Conservation (phyloP, 164 flowering plant species). For the Brasenia schreberi region DNA sequence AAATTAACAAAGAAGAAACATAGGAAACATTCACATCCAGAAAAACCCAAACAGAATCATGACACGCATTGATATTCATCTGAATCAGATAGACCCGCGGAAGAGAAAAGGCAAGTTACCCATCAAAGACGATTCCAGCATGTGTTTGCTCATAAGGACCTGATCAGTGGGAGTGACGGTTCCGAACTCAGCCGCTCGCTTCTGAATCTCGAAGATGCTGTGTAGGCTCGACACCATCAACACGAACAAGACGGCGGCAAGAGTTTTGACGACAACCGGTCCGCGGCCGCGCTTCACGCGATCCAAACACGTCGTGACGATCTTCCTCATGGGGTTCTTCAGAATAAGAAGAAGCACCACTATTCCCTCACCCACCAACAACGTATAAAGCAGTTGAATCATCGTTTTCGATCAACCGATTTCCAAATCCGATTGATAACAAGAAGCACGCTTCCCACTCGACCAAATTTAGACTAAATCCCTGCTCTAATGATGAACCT, state of each 20-base stretch:
- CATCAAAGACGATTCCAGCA: conserved; percentile 82
- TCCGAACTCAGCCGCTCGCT: conserved; percentile 34
- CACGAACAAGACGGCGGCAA: conserved; percentile 38
- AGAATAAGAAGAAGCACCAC: conserved; percentile 39
- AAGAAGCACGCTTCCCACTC: neutral
- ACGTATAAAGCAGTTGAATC: conserved; percentile 56
- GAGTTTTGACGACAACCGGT: conserved; percentile 64
- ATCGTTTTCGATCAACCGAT: conserved; percentile 12
- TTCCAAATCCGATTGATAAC: neutral
- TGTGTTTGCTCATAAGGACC: conserved; percentile 53
- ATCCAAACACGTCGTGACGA: conserved; percentile 59
- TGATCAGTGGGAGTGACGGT: conserved; percentile 66
- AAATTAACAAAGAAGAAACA: neutral
- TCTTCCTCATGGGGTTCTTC: conserved; percentile 72
- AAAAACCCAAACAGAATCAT: neutral
- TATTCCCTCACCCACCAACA: conserved; percentile 42
- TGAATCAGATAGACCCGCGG: neutral
- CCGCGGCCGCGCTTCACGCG: conserved; percentile 72
- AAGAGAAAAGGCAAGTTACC: conserved; percentile 25
- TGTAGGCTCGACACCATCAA: conserved; percentile 42
- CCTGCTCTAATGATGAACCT: too few species aligned
- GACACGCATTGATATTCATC: neutral
- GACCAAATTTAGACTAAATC: neutral
- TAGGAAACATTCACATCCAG: neutral
- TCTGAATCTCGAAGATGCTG: conserved; percentile 47